Evolutionary conservation across 2,329 filamentous ascomycete genomes (phyloP).

Genomic region (Alternaria sp.): DNA sequence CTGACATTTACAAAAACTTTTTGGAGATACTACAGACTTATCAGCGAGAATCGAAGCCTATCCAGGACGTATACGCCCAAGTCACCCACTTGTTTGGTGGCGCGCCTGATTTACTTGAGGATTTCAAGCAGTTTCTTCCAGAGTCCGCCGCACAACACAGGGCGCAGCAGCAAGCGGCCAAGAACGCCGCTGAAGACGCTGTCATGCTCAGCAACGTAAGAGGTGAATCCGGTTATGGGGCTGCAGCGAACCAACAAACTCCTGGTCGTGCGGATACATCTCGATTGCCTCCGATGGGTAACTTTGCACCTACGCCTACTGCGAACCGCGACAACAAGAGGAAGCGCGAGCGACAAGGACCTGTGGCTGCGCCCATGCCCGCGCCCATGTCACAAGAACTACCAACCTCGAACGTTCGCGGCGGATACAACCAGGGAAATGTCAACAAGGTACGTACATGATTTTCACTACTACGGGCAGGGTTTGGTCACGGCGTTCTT

Average conservation of each 20-base stretch:
- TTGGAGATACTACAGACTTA: slow-evolving; percentile 98
- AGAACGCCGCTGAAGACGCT: slow-evolving; percentile 73
- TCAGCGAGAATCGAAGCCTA: slow-evolving; percentile 96
- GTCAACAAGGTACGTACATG: slow-evolving; percentile 44
- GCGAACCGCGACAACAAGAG: slow-evolving; percentile 85
- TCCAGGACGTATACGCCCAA: slow-evolving; percentile 97
- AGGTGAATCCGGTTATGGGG: slow-evolving; percentile 59
- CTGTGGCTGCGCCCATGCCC: slow-evolving; percentile 52
- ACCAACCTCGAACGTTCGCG: slow-evolving; percentile 45
- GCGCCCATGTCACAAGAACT: slow-evolving; percentile 45
- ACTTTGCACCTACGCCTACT: slow-evolving; percentile 85
- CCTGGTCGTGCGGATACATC: slow-evolving; percentile 54
- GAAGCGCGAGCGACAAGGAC: slow-evolving; percentile 74
- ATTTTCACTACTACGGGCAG: slow-evolving; percentile 11
- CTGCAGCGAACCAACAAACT: slow-evolving; percentile 59
- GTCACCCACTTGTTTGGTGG: slow-evolving; percentile 93
- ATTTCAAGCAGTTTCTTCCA: slow-evolving; percentile 98
- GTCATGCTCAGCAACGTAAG: slow-evolving; percentile 71
- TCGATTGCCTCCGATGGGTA: slow-evolving; percentile 86
- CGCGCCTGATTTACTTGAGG: slow-evolving; percentile 92
- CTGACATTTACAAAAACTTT: slow-evolving; percentile 99
- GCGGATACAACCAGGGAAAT: slow-evolving; percentile 40
- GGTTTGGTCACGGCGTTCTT: slow-evolving; percentile 11
- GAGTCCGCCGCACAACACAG: slow-evolving; percentile 76
- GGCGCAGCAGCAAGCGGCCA: slow-evolving; percentile 65